These are phyloP conservation scores for Nasturtium officinale DNA, from an alignment of 345 rosid genomes.

Conservation along the genomic window DNA sequence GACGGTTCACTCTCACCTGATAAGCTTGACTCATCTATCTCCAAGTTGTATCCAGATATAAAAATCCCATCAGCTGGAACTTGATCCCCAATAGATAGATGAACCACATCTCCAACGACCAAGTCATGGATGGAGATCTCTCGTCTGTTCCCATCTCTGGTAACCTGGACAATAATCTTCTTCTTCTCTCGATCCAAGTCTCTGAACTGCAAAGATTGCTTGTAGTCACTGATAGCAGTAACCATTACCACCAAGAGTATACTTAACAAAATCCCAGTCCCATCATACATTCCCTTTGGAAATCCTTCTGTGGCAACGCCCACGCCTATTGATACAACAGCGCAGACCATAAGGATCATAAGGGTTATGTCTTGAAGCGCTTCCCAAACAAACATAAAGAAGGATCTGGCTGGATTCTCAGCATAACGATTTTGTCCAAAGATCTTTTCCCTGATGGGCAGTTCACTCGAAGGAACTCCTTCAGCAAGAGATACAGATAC, in stretches of 20 bases:
- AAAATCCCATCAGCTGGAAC: constrained; percentile 73
- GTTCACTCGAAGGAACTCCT: constrained; percentile 55
- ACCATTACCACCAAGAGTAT: constrained; percentile 79
- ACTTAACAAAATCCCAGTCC: constrained; percentile 72
- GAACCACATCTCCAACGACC: constrained; percentile 89
- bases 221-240: constrained; percentile 89
- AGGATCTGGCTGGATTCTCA: constrained; percentile 62
- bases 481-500: constrained; percentile 52
- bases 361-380: constrained; percentile 55
- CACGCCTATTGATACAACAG: constrained; percentile 71
- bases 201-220: constrained; percentile 80
- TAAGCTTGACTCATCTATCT: constrained; percentile 60
- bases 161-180: constrained; percentile 67
- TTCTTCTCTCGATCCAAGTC: constrained; percentile 87
- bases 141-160: constrained; percentile 70
- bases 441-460: constrained; percentile 55
- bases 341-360: constrained; percentile 53
- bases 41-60: constrained; percentile 49
- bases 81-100: constrained; percentile 71
- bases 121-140: constrained; percentile 75
- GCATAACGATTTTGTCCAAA: constrained; percentile 59
- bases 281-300: constrained; percentile 56
- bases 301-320: constrained; percentile 70
- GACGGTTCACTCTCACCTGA: constrained; percentile 56
- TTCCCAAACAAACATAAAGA: constrained; percentile 55